Base-by-base conservation (phyloP, 257 asterid genomes). In the Solanum paucissectum region DNA sequence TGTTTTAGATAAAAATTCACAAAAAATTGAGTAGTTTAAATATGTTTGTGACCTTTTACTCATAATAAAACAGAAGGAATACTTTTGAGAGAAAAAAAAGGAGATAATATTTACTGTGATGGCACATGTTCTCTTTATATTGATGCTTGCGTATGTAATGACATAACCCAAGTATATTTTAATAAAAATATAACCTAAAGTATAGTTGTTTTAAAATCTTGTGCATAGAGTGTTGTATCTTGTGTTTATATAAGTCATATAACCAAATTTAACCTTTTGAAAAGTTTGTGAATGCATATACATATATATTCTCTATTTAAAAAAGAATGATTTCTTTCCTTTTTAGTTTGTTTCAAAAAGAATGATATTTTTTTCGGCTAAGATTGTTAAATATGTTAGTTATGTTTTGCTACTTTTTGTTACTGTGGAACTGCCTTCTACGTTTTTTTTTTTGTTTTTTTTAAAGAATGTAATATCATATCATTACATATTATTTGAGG, bases 371-470 rank as follows among this genome's bases (percentile, higher is more conserved):
- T 29, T 29, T 16, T 52, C 23, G 4, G 60, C 7, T 7, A 6
- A 52, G 23, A 52, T 49, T 14, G 60, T 49, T 49, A 16, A 7
- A 49, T 49, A 21, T 49, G 60, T 49, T 49, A 14, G 21, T 49
- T 49, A 14, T 14, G 3, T 49, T 49, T 49, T 49, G 60, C 60
- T 5, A 14, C 20, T 49, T 14, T 49, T 49, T 49, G 20, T 49
- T 49, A 5, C 0, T 3, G 9, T 16, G 7, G 0, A 52, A 52
- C 20, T 5, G 9, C 9, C 9, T 52, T 52, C 3, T 0, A 49
- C 9, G 8, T 5, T 49, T 49, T 52, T 14, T 2, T 49, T 49
- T 0, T 3, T n/a, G n/a, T n/a, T n/a, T n/a, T n/a, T n/a, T n/a
- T n/a, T n/a, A n/a, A n/a, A n/a, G 7, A 52, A 3, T 16, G 0